phyloP scores from a whole-genome alignment of 176 grass and related monocot genomes.

The Chloris gayana region DNA sequence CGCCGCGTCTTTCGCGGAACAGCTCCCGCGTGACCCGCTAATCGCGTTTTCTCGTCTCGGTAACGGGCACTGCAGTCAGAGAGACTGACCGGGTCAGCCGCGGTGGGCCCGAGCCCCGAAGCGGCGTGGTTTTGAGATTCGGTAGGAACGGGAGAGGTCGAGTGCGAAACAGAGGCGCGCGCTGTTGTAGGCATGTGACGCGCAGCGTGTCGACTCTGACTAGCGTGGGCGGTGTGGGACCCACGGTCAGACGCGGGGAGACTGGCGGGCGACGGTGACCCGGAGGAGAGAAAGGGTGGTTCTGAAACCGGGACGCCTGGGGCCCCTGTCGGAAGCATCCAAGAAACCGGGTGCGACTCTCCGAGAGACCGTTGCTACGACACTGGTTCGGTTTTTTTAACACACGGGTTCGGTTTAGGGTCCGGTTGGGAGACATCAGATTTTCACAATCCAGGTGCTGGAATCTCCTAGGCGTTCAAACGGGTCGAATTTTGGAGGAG shows the following conservation, averaged over 20 bases:
- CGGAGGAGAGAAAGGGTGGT: background rate
- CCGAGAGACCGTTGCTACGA: no score
- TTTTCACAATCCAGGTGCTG: no score
- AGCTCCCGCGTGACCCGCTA: background rate
- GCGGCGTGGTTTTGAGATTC: background rate
- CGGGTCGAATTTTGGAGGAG: no score
- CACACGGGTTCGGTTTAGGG: no score
- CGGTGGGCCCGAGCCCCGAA: background rate
- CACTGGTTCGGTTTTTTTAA: no score
- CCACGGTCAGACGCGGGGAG: background rate
- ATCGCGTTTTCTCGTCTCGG: background rate
- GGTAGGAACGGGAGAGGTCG: no score
- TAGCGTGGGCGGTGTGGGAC: background rate
- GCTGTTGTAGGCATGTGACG: background rate
- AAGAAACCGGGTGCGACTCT: background rate
- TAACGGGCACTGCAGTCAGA: background rate
- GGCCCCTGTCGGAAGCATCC: background rate
- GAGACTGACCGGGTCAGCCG: no score
- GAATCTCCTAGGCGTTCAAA: no score
- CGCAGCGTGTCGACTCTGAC: background rate
- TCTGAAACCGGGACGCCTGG: background rate
- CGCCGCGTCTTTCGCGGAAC: background rate
- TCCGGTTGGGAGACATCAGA: no score
- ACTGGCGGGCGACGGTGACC: background rate
- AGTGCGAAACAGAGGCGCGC: background rate